Evolutionary conservation across 345 rosid genomes (phyloP), one percentile per base, ranked within the genome.

Genomic region (Noccaea caerulescens): DNA sequence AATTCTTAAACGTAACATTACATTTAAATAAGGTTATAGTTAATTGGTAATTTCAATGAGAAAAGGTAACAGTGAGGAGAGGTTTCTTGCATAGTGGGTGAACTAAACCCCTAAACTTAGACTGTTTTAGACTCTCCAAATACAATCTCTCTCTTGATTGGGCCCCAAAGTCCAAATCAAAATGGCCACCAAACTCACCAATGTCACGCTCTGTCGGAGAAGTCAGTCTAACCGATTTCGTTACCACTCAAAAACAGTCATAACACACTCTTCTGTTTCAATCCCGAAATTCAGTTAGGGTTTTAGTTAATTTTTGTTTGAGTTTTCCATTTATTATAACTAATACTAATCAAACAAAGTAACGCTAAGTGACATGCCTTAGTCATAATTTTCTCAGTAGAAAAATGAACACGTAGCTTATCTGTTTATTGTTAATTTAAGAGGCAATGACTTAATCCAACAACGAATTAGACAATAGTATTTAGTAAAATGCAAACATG

Each of bases 181-280:
- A 76, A 63, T 41, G 58, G 62, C 67, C 61, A 70, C 62, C 80
- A 76, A 76, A 76, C 63, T 63, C 76, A 76, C 76, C 76, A 70
- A 66, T 55, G 71, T 53, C 73, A 75, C 39, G 47, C 8, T 44
- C 63, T 58, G 56, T 69, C 59, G 32, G 67, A 41, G 61, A 63
- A 63, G 75, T 69, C 61, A 69, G 62, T 76, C 47, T 70, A 75
- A 68, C 79, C 64, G 32, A 62, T 61, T 68, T 68, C 33, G 4
- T 58, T 66, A 13, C 58, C 49, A 51, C 77, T 66, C 16, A 73
- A 34, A 16, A 50, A 50, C 55, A 58, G 59, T 73, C 64, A 63
- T 16, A 16, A 44, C 42, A 73, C 66, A 46, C 52, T 63, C 64
- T 55, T 36, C n/a, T 64, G 13, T 63, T 36, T 25, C 50, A 36